Base-by-base conservation (phyloP, 352 stramenopile species). In the Blastocystis sp. region DNA sequence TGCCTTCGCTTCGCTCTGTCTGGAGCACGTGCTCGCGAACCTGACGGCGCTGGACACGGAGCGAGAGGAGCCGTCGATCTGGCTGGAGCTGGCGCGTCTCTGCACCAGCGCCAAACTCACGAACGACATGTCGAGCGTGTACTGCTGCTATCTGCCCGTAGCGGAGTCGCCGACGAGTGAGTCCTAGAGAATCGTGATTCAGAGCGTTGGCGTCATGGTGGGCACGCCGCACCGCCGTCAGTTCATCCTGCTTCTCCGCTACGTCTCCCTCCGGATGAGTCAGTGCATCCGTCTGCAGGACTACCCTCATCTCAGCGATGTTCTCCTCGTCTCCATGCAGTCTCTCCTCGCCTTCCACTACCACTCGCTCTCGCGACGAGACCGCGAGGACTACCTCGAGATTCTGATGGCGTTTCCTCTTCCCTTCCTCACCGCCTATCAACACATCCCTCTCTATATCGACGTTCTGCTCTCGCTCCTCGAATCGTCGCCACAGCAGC, bases 321-420 rank as follows among this genome's bases (percentile, higher is more conserved):
- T 16, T 16, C 45, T 55, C 6, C 45, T 55, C 6, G 6, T 55
- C 45, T 55, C 6, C 45, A 55, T 55, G 45, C 6, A 55, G 45
- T 19, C 45, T 6, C 45, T 55, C 45, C 45, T 55, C 6, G 16
- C 16, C 6, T 55, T 55, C 6, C 45, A 55, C 16, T 16, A 16
- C 16, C 45, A 55, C 45, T 55, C 45, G 6, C 45, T 55, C 45
- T 55, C 45, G 16, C 45, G 16, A 55, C 6, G 6, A 16, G 45
- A 55, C 6, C 45, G 45, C 45, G 45, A 55, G 45, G 16, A 6
- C 45, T 55, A 55, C 35, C 37, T 60, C 45, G 45, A 60, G 3
- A 55, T 77, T 21, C n/a, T 77, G 3, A 16, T 77, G 13, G n/a
- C n/a, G 19, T 77, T 77, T 26, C 66, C 66, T 37, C 3, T 77